phyloP scores from a whole-genome alignment of 2,329 filamentous ascomycete genomes.

The Xylariaceae sp. region DNA sequence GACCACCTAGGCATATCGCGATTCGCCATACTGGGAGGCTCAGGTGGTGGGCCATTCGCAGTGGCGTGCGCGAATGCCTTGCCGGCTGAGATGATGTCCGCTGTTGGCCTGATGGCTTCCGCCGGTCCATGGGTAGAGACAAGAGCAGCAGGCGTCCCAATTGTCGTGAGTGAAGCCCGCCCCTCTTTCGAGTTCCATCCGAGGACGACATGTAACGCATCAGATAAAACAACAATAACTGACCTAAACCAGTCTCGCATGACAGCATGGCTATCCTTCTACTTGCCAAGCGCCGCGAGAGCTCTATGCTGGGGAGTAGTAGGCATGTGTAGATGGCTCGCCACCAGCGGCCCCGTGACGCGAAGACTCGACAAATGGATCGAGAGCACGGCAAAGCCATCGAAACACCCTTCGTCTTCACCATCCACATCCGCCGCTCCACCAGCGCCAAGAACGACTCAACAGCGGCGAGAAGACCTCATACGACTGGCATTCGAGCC shows the following conservation, averaged over 20 bases:
- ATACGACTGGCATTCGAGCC: constrained; percentile 3
- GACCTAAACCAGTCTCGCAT: constrained; percentile 2
- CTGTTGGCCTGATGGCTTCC: constrained; percentile 3
- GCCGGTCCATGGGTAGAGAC: constrained; percentile 5
- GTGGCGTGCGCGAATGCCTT: constrained; percentile 20
- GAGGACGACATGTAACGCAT: background rate
- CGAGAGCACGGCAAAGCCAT: background rate
- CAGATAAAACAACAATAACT: too few species aligned
- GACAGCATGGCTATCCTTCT: background rate
- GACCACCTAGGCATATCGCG: constrained; percentile 19
- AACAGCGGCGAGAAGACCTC: constrained; percentile 1
- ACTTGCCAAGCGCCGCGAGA: background rate
- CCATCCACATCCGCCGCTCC: background rate
- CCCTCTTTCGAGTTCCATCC: too few species aligned
- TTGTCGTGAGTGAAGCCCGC: background rate
- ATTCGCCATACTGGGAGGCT: constrained; percentile 28
- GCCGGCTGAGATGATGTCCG: constrained; percentile 21
- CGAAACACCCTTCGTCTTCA: background rate
- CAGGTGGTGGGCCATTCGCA: constrained; percentile 28
- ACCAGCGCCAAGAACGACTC: background rate
- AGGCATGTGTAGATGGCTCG: constrained; percentile 2
- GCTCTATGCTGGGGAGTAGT: background rate
- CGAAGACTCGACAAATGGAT: constrained; percentile 4
- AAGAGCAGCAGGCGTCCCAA: background rate
- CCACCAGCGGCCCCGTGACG: background rate